These are phyloP conservation scores for Carex scoparia DNA, from an alignment of 176 grass and related monocot species.

Conservation along the genomic window DNA sequence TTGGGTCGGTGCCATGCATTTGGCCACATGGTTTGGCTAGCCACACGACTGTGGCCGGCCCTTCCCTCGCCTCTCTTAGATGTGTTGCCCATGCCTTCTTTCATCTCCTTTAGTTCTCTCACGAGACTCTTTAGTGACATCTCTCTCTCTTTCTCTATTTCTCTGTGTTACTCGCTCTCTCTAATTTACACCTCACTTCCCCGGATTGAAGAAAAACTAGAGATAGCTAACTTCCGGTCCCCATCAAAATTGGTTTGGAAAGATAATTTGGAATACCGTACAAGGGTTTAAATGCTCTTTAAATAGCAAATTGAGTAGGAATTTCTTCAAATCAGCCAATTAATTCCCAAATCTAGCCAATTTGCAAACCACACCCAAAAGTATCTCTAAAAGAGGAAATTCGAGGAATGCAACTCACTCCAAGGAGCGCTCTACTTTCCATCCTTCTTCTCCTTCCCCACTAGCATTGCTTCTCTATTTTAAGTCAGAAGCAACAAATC, in stretches of 20 bases:
- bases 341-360: constrained; percentile 5
- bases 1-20: constrained; percentile 63
- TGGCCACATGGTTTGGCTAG: constrained; percentile 18
- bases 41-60: constrained; percentile 33
- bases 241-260: not conserved
- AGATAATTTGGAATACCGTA: not conserved
- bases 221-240: constrained; percentile 3
- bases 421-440: not conserved
- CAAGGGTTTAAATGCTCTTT: not conserved
- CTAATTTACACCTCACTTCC: constrained; percentile 9
- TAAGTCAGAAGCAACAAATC: constrained; percentile 4
- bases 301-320: not conserved
- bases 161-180: not conserved
- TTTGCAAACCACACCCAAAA: not conserved
- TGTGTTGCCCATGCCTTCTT: constrained; percentile 75
- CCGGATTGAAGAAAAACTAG: not conserved
- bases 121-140: constrained; percentile 94
- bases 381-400: constrained; percentile 3
- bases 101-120: constrained; percentile 87
- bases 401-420: not conserved
- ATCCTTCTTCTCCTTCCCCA: not conserved
- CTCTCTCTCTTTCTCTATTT: constrained; percentile 40
- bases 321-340: not conserved
- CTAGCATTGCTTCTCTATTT: constrained; percentile 1
- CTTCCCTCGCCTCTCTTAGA: constrained; percentile 53